Evolutionary conservation across 495 filamentous ascomycete genomes (phyloP).

Genomic region (Xylaria venustula): DNA sequence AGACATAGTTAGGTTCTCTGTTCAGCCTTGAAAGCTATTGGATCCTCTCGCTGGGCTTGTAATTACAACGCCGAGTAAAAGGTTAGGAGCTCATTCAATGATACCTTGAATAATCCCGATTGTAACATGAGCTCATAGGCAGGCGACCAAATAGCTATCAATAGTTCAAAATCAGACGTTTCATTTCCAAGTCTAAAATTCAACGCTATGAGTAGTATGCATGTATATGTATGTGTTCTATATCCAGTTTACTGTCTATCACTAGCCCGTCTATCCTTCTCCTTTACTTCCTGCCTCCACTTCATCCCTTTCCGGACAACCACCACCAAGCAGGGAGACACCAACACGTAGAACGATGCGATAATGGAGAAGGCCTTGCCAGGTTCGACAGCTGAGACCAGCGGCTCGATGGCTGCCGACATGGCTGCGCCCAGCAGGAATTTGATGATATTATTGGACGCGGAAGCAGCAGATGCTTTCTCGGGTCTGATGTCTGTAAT

Average conservation of each 20-base stretch:
- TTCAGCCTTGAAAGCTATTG: no score
- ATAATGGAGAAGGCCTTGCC: conserved; percentile 71
- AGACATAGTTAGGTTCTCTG: no score
- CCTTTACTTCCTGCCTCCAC: conserved; percentile 24
- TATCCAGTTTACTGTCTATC: background rate
- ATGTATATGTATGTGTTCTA: background rate
- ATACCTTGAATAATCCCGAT: no score
- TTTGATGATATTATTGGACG: conserved; percentile 64
- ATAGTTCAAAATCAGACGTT: no score
- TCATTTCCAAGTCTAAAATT: no score
- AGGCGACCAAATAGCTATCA: no score
- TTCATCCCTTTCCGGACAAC: conserved; percentile 20
- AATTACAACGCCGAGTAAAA: no score
- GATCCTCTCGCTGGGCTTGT: no score
- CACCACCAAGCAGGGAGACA: conserved; percentile 46
- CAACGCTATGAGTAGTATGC: no score
- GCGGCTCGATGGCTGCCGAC: conserved; percentile 61
- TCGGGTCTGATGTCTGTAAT: conserved; percentile 40
- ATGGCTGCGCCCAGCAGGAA: conserved; percentile 64
- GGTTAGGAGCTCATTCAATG: no score
- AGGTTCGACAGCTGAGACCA: conserved; percentile 60
- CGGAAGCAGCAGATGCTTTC: conserved; percentile 58
- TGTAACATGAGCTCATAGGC: no score
- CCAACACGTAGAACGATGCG: conserved; percentile 48
- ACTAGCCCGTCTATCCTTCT: conserved; percentile 16